Evolutionary conservation across 805 yeast species (phyloP), one percentile per base, ranked within the genome.

Genomic region (Candida oleophila): DNA sequence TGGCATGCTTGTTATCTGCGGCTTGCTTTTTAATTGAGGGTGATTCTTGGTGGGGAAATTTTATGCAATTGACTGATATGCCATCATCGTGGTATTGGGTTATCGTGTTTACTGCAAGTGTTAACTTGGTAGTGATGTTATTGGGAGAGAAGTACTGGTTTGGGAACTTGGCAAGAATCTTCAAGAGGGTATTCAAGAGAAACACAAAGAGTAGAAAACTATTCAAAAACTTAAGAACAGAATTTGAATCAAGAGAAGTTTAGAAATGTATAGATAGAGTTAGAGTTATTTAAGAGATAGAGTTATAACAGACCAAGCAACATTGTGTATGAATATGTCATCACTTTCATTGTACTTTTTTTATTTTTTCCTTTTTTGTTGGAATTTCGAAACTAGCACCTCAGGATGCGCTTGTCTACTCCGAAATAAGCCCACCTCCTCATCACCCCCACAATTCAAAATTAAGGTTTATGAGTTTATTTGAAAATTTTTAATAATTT

Each of bases 31-130:
- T 63, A 20, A 66, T 83, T 3, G 67, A 76, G 42, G 75, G 80
- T 3, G 71, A 74, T 11, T 70, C 83, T 0, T 62, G 73, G 61
- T 60, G 85, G 50, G 96, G 92, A 1, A 62, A 72, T 2, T 66
- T 88, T 50, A 83, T 94, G 81, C 94, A 90, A 57, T 68, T 94
- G 55, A 87, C 96, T 0, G 65, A 74, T 47, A 72, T 86, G 28
- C 70, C 87, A 0, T 40, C 48, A 2, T 51, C 61, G 4, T 82
- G 85, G 61, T 83, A 83, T 54, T 38, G 67, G 16, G 56, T 73
- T n/a, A 72, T 89, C n/a, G 36, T 80, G 12, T 34, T 69, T 0
- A 56, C 74, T 32, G 80, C 83, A 0, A 47, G 64, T 0, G 39
- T 74, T 16, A 88, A 89, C 59, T 77, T 81, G 41, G 68, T 59